Conservation (phyloP, 345 rosid genomes). For the Firmiana major region DNA sequence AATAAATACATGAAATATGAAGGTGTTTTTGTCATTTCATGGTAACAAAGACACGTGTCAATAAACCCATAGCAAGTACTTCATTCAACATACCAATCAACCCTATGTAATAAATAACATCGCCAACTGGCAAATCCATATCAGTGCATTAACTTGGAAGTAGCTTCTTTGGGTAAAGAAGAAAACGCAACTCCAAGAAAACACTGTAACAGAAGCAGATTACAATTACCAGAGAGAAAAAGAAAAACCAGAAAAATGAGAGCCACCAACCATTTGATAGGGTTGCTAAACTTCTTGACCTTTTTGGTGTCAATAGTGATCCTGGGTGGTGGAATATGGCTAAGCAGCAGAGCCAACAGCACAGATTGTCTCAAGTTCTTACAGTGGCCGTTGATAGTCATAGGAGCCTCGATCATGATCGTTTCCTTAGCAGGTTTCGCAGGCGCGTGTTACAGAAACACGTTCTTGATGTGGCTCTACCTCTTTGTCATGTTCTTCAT, state of each 20-base stretch:
- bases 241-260: constrained; percentile 42
- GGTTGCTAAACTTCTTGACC: constrained; percentile 76
- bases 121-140: background rate
- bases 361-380: constrained; percentile 86
- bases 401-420: constrained; percentile 72
- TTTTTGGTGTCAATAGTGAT: constrained; percentile 83
- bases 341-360: constrained; percentile 80
- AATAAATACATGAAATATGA: background rate
- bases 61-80: background rate
- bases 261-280: constrained; percentile 70
- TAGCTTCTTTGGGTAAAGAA: background rate
- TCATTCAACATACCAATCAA: background rate
- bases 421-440: constrained; percentile 82
- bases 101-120: background rate
- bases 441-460: constrained; percentile 85
- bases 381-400: constrained; percentile 88
- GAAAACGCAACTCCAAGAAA: background rate
- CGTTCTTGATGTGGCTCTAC: constrained; percentile 73
- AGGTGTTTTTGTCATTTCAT: background rate
- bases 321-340: constrained; percentile 98
- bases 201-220: background rate
- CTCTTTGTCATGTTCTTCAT: constrained; percentile 84
- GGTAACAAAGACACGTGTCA: background rate
- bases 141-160: background rate
- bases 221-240: background rate